A percentile compares a stretch with the other conserved stretches of the same genome.
These are phyloP conservation scores for Cudoniella acicularis DNA, from an alignment of 495 filamentous ascomycete genomes.

Conservation along the genomic window DNA sequence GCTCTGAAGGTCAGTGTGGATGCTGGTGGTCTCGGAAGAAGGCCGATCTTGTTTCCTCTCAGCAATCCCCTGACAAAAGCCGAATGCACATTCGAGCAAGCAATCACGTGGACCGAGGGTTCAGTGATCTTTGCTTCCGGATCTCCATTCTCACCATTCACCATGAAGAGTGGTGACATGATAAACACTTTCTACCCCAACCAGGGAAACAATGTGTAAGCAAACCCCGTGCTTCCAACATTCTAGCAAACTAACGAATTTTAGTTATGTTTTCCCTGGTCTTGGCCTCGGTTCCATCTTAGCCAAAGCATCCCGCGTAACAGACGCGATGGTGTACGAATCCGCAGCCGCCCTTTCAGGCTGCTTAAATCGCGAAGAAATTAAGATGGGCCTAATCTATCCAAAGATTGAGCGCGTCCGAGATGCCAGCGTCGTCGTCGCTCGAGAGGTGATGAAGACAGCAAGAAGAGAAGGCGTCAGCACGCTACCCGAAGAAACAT, in stretches of 20 bases:
- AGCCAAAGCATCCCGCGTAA: slow-evolving; percentile 80
- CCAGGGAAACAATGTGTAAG: slow-evolving; percentile 73
- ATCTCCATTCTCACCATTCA: slow-evolving; percentile 80
- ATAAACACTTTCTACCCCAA: slow-evolving; percentile 76
- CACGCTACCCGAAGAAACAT: slow-evolving; percentile 58
- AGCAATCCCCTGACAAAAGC: slow-evolving; percentile 94
- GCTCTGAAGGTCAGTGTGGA: slow-evolving; percentile 67
- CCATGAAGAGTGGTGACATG: slow-evolving; percentile 59
- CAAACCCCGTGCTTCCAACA: neutral
- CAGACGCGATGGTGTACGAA: slow-evolving; percentile 93
- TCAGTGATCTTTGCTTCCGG: slow-evolving; percentile 91
- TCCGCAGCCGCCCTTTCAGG: slow-evolving; percentile 78
- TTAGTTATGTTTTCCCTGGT: slow-evolving; percentile 88
- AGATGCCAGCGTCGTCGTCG: slow-evolving; percentile 82
- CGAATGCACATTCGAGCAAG: slow-evolving; percentile 93
- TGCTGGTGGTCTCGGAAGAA: slow-evolving; percentile 67
- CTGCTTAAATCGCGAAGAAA: slow-evolving; percentile 74
- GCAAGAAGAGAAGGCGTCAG: slow-evolving; percentile 61
- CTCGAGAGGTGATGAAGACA: slow-evolving; percentile 88
- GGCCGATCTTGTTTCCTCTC: slow-evolving; percentile 88
- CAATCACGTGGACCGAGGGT: slow-evolving; percentile 83
- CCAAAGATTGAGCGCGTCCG: slow-evolving; percentile 90
- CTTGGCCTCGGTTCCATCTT: slow-evolving; percentile 94
- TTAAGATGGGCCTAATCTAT: slow-evolving; percentile 81
- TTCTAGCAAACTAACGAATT: slow-evolving; percentile 33